phyloP scores from a whole-genome alignment of 2,329 filamentous ascomycete genomes.

The Ophiostoma australiae region DNA sequence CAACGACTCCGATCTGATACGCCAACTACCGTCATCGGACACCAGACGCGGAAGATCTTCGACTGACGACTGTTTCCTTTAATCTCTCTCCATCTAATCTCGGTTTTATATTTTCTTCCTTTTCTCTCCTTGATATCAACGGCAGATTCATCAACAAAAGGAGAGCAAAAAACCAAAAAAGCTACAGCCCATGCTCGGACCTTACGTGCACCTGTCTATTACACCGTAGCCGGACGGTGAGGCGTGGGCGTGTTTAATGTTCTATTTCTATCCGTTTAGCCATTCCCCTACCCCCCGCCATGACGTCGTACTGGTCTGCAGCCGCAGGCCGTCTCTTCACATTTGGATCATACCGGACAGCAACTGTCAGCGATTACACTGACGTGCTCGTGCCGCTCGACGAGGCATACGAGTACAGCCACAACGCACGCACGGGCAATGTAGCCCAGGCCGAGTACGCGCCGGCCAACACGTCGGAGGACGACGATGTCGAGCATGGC shows the following conservation, averaged over 20 bases:
- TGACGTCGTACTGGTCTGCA: slow-evolving; percentile 18
- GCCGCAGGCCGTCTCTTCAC: slow-evolving; percentile 14
- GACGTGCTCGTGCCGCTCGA: slow-evolving; percentile 51
- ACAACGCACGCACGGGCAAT: slow-evolving; percentile 44
- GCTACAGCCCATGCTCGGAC: not conserved
- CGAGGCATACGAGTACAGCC: slow-evolving; percentile 53
- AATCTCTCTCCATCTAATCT: not conserved
- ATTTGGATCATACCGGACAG: slow-evolving; percentile 30
- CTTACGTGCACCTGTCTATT: not conserved
- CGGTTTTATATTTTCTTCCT: not conserved
- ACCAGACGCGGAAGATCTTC: not conserved
- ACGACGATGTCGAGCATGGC: slow-evolving; percentile 32
- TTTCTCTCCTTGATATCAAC: not conserved
- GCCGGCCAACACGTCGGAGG: slow-evolving; percentile 27
- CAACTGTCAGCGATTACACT: slow-evolving; percentile 48
- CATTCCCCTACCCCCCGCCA: not conserved
- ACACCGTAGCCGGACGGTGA: not conserved
- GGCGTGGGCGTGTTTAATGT: not conserved
- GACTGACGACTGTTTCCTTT: not conserved
- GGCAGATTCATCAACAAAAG: not conserved
- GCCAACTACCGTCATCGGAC: not conserved
- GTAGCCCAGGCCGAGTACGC: slow-evolving; percentile 39
- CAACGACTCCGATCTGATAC: not conserved
- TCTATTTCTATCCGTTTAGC: not conserved
- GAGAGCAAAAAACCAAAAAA: not conserved